Evolutionary conservation across 2,329 filamentous ascomycete species (phyloP), one percentile per base, ranked within the genome.

Genomic region (Xylariaceae sp.): DNA sequence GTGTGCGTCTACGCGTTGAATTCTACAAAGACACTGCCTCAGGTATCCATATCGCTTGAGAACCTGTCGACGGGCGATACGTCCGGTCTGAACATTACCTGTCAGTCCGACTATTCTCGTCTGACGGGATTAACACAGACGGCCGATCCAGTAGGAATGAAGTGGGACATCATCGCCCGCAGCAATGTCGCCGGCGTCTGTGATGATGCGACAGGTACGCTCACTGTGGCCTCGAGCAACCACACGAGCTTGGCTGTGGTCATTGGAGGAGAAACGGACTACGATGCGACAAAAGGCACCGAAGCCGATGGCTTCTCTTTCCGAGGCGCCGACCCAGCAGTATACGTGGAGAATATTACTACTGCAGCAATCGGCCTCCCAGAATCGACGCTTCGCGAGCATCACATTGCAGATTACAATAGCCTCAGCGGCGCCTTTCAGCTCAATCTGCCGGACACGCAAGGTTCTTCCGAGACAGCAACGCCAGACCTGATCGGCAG

Each of bases 281-380:
- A 73, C 40, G 72, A 78, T 36, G 59, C 69, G 39, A 68, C 60
- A 3, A 68, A 71, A 26, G 75, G 76, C 1, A 73, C 67, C 35
- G 56, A 62, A 0, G 61, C 60, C 13, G 52, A 51, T 42, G 52
- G 59, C 9, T 78, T 67, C 52, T 72, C 69, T 0, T 79, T 76
- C 55, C 64, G 61, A 28, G 73, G 74, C 2, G 54, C 54, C 2
- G 69, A 77, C 42, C 74, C 75, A 1, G 61, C 51, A 0, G 42
- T 56, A 2, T 65, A 78, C 1, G 58, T 67, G 26, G 42, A 49
- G 1, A 51, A 57, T 1, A 64, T 64, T 0, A 42, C 53, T 0
- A 43, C 51, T 1, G 71, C 68, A 1, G 55, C 61, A 0, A 37
- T 43, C 2, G 67, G 67, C 46, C 33, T 11, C 8, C 45, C 56